Conservation (phyloP, 2,329 filamentous ascomycete species). For the Ceratocystis harringtonii region DNA sequence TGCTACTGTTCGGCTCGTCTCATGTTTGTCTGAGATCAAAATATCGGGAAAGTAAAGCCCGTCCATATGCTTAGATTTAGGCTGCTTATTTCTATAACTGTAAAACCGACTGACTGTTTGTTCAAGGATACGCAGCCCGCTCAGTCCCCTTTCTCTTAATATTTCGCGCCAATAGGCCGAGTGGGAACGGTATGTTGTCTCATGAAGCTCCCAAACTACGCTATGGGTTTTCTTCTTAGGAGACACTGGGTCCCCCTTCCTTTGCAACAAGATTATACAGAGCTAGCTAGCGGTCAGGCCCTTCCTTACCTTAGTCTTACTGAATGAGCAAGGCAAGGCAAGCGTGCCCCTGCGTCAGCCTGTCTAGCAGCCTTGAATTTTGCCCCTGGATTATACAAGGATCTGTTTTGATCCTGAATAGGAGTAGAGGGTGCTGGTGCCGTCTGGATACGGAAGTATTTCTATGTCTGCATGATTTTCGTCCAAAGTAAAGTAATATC, state of each 20-base stretch:
- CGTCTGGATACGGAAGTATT: too few species aligned
- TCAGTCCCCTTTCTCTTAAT: background rate
- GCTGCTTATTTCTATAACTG: background rate
- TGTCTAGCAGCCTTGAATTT: too few species aligned
- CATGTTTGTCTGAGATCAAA: constrained; percentile 2
- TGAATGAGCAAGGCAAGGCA: too few species aligned
- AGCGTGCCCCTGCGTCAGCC: too few species aligned
- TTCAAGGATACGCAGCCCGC: background rate
- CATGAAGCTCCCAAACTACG: background rate
- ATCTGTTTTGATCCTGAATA: too few species aligned
- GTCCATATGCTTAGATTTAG: background rate
- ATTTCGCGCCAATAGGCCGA: background rate
- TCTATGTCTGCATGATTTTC: background rate
- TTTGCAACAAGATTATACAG: too few species aligned
- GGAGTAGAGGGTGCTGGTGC: too few species aligned
- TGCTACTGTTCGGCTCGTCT: background rate
- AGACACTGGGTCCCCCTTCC: background rate
- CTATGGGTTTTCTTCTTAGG: background rate
- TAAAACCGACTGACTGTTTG: background rate
- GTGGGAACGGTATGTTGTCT: background rate
- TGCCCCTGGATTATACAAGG: too few species aligned
- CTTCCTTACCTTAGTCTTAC: too few species aligned
- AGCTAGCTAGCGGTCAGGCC: too few species aligned
- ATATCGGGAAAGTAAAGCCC: background rate
- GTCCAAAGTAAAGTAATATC: background rate